Conservation (phyloP, 2,329 filamentous ascomycete species). For the Ciborinia camelliae region DNA sequence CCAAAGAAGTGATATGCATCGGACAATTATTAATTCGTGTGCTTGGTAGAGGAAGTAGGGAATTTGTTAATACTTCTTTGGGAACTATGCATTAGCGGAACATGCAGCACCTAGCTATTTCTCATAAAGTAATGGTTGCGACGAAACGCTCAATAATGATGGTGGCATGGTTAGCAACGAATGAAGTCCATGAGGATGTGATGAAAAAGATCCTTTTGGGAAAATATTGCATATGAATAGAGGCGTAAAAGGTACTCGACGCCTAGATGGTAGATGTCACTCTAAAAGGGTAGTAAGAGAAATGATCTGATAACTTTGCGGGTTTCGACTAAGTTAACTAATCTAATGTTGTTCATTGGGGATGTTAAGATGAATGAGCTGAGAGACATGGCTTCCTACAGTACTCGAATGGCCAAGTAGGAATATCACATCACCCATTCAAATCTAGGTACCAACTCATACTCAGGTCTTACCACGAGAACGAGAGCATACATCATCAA, state of each 20-base stretch:
- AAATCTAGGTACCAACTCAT: neutral
- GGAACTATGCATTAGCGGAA: constrained; percentile 6
- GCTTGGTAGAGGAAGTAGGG: neutral
- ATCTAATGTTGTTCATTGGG: neutral
- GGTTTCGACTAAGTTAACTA: constrained; percentile 5
- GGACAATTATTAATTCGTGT: constrained; percentile 10
- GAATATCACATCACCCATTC: neutral
- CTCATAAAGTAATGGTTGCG: neutral
- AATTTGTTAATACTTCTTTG: neutral
- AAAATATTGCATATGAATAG: neutral
- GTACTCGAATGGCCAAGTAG: neutral
- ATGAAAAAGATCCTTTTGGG: neutral
- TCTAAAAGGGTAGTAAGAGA: neutral
- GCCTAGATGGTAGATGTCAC: no score
- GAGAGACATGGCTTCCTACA: neutral
- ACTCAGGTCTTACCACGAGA: constrained; percentile 4
- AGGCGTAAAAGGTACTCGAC: neutral
- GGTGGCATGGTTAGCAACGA: neutral
- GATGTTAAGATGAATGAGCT: neutral
- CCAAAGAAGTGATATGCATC: constrained; percentile 21
- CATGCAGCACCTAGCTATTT: neutral
- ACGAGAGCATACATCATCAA: neutral
- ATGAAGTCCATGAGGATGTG: neutral
- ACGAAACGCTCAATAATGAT: neutral
- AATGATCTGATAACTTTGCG: neutral